Evolutionary conservation across 441 rosid genomes (phyloP).

Genomic region (Erysimum pusillum): DNA sequence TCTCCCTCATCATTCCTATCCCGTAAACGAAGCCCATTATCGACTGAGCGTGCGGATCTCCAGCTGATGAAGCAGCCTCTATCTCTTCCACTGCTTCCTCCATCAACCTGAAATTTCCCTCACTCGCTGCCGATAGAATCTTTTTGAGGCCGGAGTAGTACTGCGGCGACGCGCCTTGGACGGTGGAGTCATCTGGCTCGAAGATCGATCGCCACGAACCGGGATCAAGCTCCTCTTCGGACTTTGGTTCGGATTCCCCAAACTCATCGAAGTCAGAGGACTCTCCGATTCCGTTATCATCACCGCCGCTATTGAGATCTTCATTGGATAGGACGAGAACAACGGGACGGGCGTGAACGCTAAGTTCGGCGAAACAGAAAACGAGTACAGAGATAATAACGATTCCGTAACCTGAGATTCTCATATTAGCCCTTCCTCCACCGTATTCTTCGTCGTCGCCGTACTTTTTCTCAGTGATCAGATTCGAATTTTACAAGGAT

Average conservation of each 20-base stretch:
- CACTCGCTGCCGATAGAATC: constrained; percentile 61
- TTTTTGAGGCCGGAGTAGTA: constrained; percentile 67
- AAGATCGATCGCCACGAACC: constrained; percentile 96
- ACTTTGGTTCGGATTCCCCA: constrained; percentile 72
- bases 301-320: constrained; percentile 78
- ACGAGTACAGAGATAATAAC: constrained; percentile 52
- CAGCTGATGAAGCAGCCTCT: constrained; percentile 62
- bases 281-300: constrained; percentile 56
- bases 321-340: constrained; percentile 83
- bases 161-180: constrained; percentile 45
- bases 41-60: constrained; percentile 84
- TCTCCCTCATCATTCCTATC: constrained; percentile 78
- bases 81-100: constrained; percentile 79
- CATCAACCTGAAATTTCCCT: constrained; percentile 65
- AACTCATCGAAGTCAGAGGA: constrained; percentile 87
- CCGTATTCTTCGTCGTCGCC: constrained; percentile 39
- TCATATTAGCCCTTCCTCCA: constrained; percentile 29
- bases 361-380: constrained; percentile 45
- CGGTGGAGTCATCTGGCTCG: constrained; percentile 65
- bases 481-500: constrained; percentile 23
- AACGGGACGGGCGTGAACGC: constrained; percentile 68
- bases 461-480: constrained; percentile 42
- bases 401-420: constrained; percentile 25
- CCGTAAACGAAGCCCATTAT: constrained; percentile 76
- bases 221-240: constrained; percentile 87